These are phyloP conservation scores for Arabidopsis hybrid DNA, from an alignment of 441 rosid genomes.

Conservation along the genomic window DNA sequence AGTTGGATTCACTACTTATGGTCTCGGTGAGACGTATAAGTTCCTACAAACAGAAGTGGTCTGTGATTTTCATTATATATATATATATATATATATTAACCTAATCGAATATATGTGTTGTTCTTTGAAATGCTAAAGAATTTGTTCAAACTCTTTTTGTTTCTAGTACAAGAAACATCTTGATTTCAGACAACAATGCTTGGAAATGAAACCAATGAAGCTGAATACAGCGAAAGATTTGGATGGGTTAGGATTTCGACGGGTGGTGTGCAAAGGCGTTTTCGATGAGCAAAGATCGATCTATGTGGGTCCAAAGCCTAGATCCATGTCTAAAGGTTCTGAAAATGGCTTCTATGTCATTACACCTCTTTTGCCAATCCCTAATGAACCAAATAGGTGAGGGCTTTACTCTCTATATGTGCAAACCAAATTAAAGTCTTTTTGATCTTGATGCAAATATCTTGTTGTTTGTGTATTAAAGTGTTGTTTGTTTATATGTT, in stretches of 20 bases:
- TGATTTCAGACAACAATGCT: conserved; percentile 58
- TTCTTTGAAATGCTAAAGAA: conserved; percentile 37
- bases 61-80: background rate
- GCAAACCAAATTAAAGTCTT: background rate
- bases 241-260: conserved; percentile 65
- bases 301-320: conserved; percentile 86
- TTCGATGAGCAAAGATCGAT: conserved; percentile 67
- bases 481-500: background rate
- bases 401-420: background rate
- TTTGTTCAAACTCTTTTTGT: background rate
- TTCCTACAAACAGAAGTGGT: background rate
- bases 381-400: conserved; percentile 62
- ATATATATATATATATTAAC: background rate
- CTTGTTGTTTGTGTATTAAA: background rate
- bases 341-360: conserved; percentile 79
- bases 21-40: background rate
- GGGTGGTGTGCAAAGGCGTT: conserved; percentile 66
- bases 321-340: conserved; percentile 78
- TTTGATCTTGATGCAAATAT: background rate
- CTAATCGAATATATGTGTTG: background rate
- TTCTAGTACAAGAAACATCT: conserved; percentile 54
- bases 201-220: conserved; percentile 66
- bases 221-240: conserved; percentile 46
- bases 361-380: conserved; percentile 73
- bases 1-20: conserved; percentile 53